Conservation (phyloP, 495 filamentous ascomycete species). For the Aspergillus cavernicola region DNA sequence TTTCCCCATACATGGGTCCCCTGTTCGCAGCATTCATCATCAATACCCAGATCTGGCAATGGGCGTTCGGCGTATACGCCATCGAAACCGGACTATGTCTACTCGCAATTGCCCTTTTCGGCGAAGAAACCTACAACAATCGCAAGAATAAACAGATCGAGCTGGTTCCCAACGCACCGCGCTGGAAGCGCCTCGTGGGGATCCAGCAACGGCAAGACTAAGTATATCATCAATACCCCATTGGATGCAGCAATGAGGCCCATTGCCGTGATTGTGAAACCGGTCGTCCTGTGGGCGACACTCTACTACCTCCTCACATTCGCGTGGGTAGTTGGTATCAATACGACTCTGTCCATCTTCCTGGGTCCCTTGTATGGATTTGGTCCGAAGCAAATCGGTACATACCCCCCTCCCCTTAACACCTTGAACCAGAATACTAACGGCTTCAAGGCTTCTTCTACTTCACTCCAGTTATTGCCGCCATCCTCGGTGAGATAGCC, state of each 20-base stretch:
- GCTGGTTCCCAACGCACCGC: constrained; percentile 36
- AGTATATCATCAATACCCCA: constrained; percentile 37
- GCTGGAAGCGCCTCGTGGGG: constrained; percentile 44
- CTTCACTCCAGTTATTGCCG: constrained; percentile 55
- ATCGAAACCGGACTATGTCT: constrained; percentile 46
- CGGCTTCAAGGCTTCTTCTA: constrained; percentile 55
- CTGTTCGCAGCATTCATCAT: constrained; percentile 58
- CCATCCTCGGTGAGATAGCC: constrained; percentile 46
- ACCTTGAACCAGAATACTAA: neutral
- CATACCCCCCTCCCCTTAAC: neutral
- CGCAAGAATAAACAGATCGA: constrained; percentile 28
- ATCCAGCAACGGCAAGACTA: constrained; percentile 38
- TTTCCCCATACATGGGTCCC: constrained; percentile 59
- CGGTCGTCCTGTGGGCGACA: constrained; percentile 43
- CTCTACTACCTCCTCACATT: constrained; percentile 58
- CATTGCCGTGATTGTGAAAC: constrained; percentile 46
- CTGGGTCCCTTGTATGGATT: constrained; percentile 54
- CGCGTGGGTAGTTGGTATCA: constrained; percentile 60
- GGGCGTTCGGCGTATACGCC: constrained; percentile 52
- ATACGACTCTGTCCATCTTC: constrained; percentile 57
- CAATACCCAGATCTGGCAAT: constrained; percentile 46
- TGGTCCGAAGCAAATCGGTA: constrained; percentile 48
- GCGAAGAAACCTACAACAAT: constrained; percentile 61
- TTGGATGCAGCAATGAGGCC: constrained; percentile 43
- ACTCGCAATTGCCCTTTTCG: constrained; percentile 46